Base-by-base conservation (phyloP, 2,329 filamentous ascomycete species). In the Trichophyton mentagrophytes region DNA sequence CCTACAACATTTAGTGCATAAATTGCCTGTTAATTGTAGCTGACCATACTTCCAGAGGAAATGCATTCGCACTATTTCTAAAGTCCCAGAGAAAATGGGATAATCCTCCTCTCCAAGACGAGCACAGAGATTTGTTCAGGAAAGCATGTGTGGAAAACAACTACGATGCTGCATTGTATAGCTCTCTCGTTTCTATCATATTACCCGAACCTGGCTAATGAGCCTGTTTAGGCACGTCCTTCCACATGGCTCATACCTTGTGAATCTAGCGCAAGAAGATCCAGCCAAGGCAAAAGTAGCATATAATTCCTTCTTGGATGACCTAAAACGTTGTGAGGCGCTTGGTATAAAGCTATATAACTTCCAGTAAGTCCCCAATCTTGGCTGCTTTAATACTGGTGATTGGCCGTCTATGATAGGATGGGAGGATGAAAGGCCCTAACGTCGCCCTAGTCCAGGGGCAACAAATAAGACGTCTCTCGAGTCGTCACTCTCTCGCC, bases 61-160 rank as follows among this genome's bases (percentile, higher is more conserved):
- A 97, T 71, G 85, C 91, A 8, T 95, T 97, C 67, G 93, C 93
- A 3, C 79, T 97, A 20, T 99, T 99, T 76, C 81, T 99, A 67
- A 97, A 97, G 72, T 95, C 89, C 0, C 93, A 99, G 73, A 85
- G 91, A 60, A 97, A 96, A 77, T 99, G 93, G 93, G 80, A 83
- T 30, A 95, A 87, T 68, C 89, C 91, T 7, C 82, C 88, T 0
- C 79, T 99, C 3, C 80, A 86, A 27, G 74, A 83, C 44, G 84
- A 87, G 27, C 82, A 86, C 59, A 80, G 82, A 57, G 79, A 84
- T 47, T 80, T 84, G 44, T 99, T 97, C 75, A 82, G 82, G 61
- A 79, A 80, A 49, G 77, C 84, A 36, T 89, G 89, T 69, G 78
- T 82, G 58, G 76, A 85, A 57, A 84, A 92, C 71, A 76, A 77